Conservation (phyloP, 129 eudicot species). For the Dittrichia graveolens region DNA sequence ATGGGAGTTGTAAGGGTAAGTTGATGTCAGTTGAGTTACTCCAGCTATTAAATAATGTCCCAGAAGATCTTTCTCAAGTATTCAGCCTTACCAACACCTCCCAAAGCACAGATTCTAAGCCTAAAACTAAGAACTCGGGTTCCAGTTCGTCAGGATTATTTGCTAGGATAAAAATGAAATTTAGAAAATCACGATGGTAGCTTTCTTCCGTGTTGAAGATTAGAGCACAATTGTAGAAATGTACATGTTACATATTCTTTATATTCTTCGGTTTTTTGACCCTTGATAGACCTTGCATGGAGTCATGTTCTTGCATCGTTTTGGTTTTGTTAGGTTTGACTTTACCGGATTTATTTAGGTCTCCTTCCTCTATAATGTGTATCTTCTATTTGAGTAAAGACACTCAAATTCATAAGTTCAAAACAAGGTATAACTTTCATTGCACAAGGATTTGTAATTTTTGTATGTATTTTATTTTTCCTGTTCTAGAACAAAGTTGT, state of each 20-base stretch:
- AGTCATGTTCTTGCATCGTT: not conserved
- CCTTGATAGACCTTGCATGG: conserved; percentile 15
- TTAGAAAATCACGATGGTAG: conserved; percentile 21
- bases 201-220: conserved; percentile 13
- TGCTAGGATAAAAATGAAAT: conserved; percentile 25
- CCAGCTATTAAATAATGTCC: conserved; percentile 13
- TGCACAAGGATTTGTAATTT: not conserved
- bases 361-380: not conserved
- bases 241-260: not conserved
- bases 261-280: not conserved
- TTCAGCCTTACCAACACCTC: conserved; percentile 26
- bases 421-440: not conserved
- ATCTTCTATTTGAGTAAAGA: not conserved
- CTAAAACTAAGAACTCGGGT: conserved; percentile 6
- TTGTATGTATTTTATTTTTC: not conserved
- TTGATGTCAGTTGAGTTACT: conserved; percentile 38
- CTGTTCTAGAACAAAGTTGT: not conserved
- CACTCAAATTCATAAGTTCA: not conserved
- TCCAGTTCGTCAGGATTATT: conserved; percentile 27
- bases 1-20: conserved; percentile 31
- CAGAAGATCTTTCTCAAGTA: conserved; percentile 27
- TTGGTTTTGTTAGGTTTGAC: conserved; percentile 16
- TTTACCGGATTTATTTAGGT: not conserved
- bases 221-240: conserved; percentile 4
- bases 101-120: conserved; percentile 29